Evolutionary conservation across 1,284 basidiomycete genomes (phyloP), one percentile per base, ranked within the genome.

Genomic region (Apiotrichum mycotoxinovorans): DNA sequence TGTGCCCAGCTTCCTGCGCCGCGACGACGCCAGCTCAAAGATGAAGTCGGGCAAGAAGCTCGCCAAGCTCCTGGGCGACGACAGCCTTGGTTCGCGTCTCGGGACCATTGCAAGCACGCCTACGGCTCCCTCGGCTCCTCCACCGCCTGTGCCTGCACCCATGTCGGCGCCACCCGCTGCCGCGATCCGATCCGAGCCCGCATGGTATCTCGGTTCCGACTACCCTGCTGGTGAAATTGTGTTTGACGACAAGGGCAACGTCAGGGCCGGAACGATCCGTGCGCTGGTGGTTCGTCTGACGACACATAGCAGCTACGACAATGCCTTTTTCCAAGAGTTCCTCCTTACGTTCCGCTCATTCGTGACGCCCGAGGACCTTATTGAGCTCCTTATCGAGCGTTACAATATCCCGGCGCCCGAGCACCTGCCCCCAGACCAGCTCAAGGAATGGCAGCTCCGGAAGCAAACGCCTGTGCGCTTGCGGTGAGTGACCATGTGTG

Each of bases 321-420:
- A 66, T 20, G 84, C 85, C 8, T 98, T 91, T 78, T 89, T 86
- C 72, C 88, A 89, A 72, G 88, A 93, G 1, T 99, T 98, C 83
- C 77, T 98, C 61, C 88, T 97, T 83, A 98, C 96, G 1, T 97
- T 93, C 81, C 91, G 94, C 66, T 95, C 92, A 0, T 98, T 98
- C 75, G 92, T 91, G 17, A 87, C 87, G 1, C 80, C 91, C 20
- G 83, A 91, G 55, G 87, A 92, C 58, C 79, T 98, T 23, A 87
- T 98, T 57, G 86, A 91, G 52, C 80, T 91, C n/a, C 83, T 99
- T 26, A 83, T 90, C 12, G 82, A 84, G 56, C 86, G 96, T 8
- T 98, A 93, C 78, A 83, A 83, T 66, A 87, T 96, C 42, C 79
- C 84, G 45, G 82, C 88, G 15, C 96, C 95, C 0, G 80, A 83